These are phyloP conservation scores for Penicillium verrucosum DNA, from an alignment of 2,329 filamentous ascomycete genomes.

Conservation along the genomic window DNA sequence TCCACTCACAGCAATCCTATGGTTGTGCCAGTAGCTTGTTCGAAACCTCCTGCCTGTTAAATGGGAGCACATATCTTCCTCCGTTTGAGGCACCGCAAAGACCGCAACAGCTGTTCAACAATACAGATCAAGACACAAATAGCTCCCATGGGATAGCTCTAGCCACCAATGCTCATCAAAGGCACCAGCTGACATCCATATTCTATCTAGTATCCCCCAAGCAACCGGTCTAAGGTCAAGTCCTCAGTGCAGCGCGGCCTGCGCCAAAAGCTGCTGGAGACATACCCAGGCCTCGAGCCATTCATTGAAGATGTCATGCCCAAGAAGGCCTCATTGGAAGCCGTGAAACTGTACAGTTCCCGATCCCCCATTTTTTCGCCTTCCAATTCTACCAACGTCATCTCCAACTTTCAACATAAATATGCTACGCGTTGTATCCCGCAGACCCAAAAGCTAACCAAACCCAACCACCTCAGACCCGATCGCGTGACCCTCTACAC, in stretches of 20 bases:
- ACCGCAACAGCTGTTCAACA: neutral
- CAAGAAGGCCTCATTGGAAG: slow-evolving; percentile 86
- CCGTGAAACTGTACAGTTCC: slow-evolving; percentile 70
- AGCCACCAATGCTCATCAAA: slow-evolving; percentile 3
- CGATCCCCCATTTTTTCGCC: neutral
- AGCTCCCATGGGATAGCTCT: neutral
- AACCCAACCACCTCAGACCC: slow-evolving; percentile 49
- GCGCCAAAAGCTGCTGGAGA: slow-evolving; percentile 74
- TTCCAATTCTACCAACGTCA: neutral
- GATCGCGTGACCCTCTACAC: slow-evolving; percentile 88
- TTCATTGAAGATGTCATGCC: slow-evolving; percentile 93
- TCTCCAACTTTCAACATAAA: neutral
- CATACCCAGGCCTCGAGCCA: slow-evolving; percentile 80
- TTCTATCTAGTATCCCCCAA: slow-evolving; percentile 61
- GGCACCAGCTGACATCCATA: slow-evolving; percentile 5
- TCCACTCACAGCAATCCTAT: rapidly evolving
- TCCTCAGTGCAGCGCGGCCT: slow-evolving; percentile 88
- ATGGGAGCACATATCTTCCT: neutral
- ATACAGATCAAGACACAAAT: neutral
- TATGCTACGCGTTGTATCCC: neutral
- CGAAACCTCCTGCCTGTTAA: neutral
- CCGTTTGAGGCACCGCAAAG: neutral
- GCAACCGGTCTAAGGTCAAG: slow-evolving; percentile 93
- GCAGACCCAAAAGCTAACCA: neutral
- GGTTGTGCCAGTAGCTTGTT: neutral